Evolutionary conservation across 345 rosid genomes (phyloP), one percentile per base, ranked within the genome.

Genomic region (Hibiscus syriacus): DNA sequence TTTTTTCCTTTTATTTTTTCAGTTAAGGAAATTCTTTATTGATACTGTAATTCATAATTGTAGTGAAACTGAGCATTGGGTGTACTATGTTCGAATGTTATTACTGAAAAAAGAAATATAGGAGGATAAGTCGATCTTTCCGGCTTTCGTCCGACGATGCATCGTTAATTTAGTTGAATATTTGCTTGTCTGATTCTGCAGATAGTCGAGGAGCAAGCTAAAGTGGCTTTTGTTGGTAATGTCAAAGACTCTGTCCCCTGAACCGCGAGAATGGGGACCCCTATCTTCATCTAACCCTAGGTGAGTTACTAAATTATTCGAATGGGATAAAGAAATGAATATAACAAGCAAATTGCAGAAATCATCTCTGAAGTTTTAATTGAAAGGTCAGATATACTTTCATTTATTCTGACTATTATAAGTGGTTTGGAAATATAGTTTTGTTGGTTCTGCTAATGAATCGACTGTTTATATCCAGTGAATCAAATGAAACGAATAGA

Each of bases 211-310:
- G 72, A 66, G 69, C 59, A 23, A 65, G 72, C 49, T 66, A 50
- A 49, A 73, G 63, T 66, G 56, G 61, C 22, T 39, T 60, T 72
- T 55, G 74, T 59, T 74, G 82, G 84, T 84, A 74, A 90, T 85
- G 90, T 80, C 91, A n/a, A n/a, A 70, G 80, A 78, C 83, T 69
- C 80, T 80, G 68, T 80, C 85, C 77, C 78, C 85, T 76, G 72
- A 74, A 67, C 73, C 67, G 36, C 79, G 29, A 77, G 83, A 82
- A 17, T 66, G 20, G 64, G 45, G 62, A 41, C 66, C n/a, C 67
- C 57, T 53, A 55, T 68, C 80, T 76, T 63, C 80, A 62, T 71
- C 77, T 26, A 76, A 39, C 38, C 50, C 80, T 52, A 71, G 82
- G 93, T 86, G 70, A 39, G 75, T 70, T 20, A 2, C 36, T 49